A percentile compares a stretch with the other conserved stretches of the same genome.
These are phyloP conservation scores for Conticribra guillardii DNA, from an alignment of 108 stramenopile species.

Conservation along the genomic window DNA sequence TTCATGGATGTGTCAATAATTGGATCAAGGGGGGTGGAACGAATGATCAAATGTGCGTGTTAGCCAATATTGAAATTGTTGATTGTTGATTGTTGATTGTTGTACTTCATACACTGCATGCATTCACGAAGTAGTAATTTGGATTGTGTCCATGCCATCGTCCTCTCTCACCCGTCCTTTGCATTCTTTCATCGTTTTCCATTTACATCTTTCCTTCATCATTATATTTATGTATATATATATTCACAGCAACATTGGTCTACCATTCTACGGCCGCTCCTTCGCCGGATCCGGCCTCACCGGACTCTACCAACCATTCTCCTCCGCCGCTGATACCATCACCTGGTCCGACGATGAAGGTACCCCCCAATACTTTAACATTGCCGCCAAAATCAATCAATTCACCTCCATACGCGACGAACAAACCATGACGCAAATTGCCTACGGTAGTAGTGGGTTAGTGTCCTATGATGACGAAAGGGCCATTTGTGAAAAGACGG, in stretches of 20 bases:
- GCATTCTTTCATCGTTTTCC: not conserved
- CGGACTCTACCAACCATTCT: constrained; percentile 16
- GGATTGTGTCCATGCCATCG: no score
- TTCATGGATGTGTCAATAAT: constrained; percentile 40
- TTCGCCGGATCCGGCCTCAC: constrained; percentile 12
- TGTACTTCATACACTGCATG: constrained; percentile 1
- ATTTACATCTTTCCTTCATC: not conserved
- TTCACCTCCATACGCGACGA: constrained; percentile 20
- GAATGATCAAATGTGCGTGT: constrained; percentile 1
- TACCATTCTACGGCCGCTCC: constrained; percentile 35
- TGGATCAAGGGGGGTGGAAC: constrained; percentile 24
- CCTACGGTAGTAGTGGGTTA: constrained; percentile 15
- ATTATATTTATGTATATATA: not conserved
- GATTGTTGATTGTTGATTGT: not conserved
- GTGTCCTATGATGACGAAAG: constrained; percentile 31
- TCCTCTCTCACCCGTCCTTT: no score
- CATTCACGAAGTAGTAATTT: no score
- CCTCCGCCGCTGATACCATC: constrained; percentile 9
- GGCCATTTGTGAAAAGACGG: constrained; percentile 40
- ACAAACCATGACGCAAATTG: constrained; percentile 29
- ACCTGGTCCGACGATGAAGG: constrained; percentile 36
- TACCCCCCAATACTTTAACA: constrained; percentile 35
- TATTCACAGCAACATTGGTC: constrained; percentile 9
- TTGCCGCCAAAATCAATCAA: not conserved
- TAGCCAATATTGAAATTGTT: not conserved